Evolutionary conservation across 1,284 basidiomycete genomes (phyloP), one percentile per base, ranked within the genome.

Genomic region (Cystobasidiaceae sp.): DNA sequence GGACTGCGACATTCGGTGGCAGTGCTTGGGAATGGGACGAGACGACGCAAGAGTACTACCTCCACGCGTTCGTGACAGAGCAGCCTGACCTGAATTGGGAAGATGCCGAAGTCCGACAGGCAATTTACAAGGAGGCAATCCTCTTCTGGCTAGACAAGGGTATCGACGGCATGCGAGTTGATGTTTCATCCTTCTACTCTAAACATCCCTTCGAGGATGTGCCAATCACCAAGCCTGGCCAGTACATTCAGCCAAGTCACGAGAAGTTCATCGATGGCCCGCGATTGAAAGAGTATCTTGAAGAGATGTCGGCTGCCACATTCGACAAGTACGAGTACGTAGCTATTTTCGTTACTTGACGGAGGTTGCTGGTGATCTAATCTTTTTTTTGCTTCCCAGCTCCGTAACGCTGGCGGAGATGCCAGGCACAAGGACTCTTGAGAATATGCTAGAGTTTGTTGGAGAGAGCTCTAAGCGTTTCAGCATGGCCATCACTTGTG

Each of bases 41-140:
- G 67, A 73, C 74, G 25, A 86, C 86, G 0, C 79, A 85, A 67
- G 85, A 88, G 76, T 90, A 85, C 71, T 89, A 88, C 74, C 81
- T 89, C 51, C 87, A 89, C 76, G 74, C 88, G 4, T 90, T 85
- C 75, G 80, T 85, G 68, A 73, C 79, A 11, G 82, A 85, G 69
- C 88, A 89, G 77, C 88, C 88, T 0, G 88, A 90, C 74, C 76
- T 89, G 32, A 89, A 90, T 76, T 90, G 87, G 87, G 84, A 86
- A 46, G 85, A 87, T 73, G 80, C 81, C 0, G 81, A 82, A 32
- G 45, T 52, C 25, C 34, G 61, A 15, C 49, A 64, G 15, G 61
- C 61, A 5, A 64, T 64, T 19, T 64, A 48, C 25, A 39, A 64
- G 33, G 52, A 64, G 30, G 61, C 61, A 27, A 55, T 90, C 81